Percentiles rank a stretch among this genome's conserved stretches.
phyloP scores from a whole-genome alignment of 129 eudicot species.

The sunflower (Helianthus annuus) region HanXRQr2.0-SUNRISE NC_035448.2:52325685-52326184 shows the following conservation, averaged over 20 bases:
- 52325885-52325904: background rate
- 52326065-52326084: background rate
- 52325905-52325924: background rate
- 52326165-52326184: constrained; percentile 38
- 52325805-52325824: background rate
- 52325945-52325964: no score
- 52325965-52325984: no score
- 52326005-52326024: no score
- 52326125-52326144: background rate
- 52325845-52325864: background rate
- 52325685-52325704: background rate
- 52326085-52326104: background rate
- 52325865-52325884: background rate
- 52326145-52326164: background rate
- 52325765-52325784: background rate
- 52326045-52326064: constrained; percentile 3
- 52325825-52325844: background rate
- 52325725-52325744: background rate
- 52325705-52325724: no score
- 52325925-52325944: background rate
- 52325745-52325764: background rate
- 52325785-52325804: background rate
- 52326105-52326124: background rate
- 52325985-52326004: no score
- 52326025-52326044: background rate